These are phyloP conservation scores for Sanghuangporus baumii DNA, from an alignment of 1,284 basidiomycete species.

Conservation along the genomic window DNA sequence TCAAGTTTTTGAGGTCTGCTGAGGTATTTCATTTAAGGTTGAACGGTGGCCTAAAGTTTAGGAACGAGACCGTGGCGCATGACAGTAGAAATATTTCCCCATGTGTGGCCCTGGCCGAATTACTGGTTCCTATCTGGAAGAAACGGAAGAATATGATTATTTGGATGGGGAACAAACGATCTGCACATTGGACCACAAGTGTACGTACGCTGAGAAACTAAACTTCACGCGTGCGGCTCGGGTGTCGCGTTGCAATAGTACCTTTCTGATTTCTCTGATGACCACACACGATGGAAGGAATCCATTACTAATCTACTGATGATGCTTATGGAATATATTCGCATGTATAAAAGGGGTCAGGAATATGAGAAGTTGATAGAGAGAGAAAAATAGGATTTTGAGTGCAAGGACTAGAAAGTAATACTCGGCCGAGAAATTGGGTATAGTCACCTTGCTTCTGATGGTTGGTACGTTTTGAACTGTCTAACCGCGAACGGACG, in stretches of 20 bases:
- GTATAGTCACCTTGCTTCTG: not conserved
- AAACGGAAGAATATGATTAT: not conserved
- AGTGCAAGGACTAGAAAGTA: not conserved
- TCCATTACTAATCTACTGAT: not conserved
- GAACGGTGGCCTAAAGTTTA: not conserved
- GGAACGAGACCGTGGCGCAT: not conserved
- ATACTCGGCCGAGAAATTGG: not conserved
- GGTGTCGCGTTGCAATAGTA: not conserved
- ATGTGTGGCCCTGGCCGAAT: not conserved
- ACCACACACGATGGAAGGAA: not conserved
- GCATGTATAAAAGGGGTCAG: not conserved
- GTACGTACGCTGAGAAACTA: not conserved
- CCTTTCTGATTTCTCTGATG: not conserved
- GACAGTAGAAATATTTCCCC: not conserved
- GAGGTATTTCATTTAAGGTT: not conserved
- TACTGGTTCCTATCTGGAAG: not conserved
- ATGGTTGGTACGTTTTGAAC: not conserved
- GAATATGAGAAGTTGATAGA: not conserved
- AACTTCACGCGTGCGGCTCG: not conserved
- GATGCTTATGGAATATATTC: not conserved
- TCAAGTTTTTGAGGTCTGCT: not conserved
- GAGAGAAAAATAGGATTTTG: not conserved
- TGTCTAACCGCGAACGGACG: not conserved
- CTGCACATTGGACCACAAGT: not conserved
- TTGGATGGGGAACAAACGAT: not conserved